These are phyloP conservation scores for Taphrina flavorubra DNA, from an alignment of 1,139 yeast species.

Conservation along the genomic window DNA sequence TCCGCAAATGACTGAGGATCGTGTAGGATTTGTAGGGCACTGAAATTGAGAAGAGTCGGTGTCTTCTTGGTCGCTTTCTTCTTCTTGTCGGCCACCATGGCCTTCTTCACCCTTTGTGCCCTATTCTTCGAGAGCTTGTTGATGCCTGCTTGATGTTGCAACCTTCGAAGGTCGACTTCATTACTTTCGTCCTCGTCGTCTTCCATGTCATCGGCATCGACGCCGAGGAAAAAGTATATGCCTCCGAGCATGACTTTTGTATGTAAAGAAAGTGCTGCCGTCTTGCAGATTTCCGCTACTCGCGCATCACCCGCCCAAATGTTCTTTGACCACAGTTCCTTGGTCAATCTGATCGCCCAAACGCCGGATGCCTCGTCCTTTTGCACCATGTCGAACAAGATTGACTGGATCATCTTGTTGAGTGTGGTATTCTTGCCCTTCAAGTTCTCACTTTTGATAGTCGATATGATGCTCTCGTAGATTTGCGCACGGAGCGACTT, in stretches of 20 bases:
- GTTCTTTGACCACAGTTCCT: slow-evolving; percentile 96
- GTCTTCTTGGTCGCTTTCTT: slow-evolving; percentile 33
- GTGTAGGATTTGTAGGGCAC: slow-evolving; percentile 88
- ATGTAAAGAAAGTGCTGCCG: slow-evolving; percentile 87
- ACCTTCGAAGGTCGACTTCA: slow-evolving; percentile 53
- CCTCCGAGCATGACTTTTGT: slow-evolving; percentile 89
- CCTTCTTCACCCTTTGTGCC: slow-evolving; percentile 72
- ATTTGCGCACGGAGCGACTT: slow-evolving; percentile 82
- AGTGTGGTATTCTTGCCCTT: slow-evolving; percentile 85
- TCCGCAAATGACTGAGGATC: slow-evolving; percentile 99
- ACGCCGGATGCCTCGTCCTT: slow-evolving; percentile 71
- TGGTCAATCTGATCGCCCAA: slow-evolving; percentile 94
- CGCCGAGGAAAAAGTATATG: slow-evolving; percentile 87
- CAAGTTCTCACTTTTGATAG: slow-evolving; percentile 80
- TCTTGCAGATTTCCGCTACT: slow-evolving; percentile 95
- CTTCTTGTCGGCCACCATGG: slow-evolving; percentile 50
- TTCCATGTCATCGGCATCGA: slow-evolving; percentile 77
- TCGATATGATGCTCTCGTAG: slow-evolving; percentile 74
- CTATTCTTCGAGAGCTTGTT: slow-evolving; percentile 83
- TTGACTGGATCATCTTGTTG: slow-evolving; percentile 87
- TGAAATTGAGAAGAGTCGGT: slow-evolving; percentile 66
- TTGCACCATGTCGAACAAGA: slow-evolving; percentile 74
- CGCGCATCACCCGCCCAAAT: slow-evolving; percentile 93
- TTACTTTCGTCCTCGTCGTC: slow-evolving; percentile 61
- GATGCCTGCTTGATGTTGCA: slow-evolving; percentile 80